phyloP scores from a whole-genome alignment of 2,329 filamentous ascomycete species.

The Colletotrichum ledebouriae region DNA sequence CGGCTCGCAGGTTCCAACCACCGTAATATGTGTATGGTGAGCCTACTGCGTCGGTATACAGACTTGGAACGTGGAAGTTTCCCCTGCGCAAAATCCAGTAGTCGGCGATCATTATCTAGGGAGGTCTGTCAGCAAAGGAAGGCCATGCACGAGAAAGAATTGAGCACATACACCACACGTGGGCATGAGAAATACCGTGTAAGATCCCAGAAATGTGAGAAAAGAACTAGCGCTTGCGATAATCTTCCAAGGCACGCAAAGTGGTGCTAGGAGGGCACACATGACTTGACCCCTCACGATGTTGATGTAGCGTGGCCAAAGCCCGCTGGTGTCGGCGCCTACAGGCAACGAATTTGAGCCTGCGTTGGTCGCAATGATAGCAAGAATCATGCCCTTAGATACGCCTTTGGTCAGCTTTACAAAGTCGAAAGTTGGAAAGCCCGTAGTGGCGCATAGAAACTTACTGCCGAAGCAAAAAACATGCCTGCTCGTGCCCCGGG shows the following conservation, averaged over 20 bases:
- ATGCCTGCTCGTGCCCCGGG: slow-evolving; percentile 54
- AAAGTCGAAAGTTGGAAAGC: rapidly evolving
- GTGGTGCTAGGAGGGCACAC: slow-evolving; percentile 49
- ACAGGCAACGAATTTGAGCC: slow-evolving; percentile 50
- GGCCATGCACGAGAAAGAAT: no score
- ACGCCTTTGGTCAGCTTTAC: background rate
- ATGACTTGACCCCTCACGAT: slow-evolving; percentile 51
- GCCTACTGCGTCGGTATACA: slow-evolving; percentile 45
- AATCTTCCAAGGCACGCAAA: slow-evolving; percentile 52
- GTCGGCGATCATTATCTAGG: slow-evolving; percentile 52
- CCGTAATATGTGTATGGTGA: slow-evolving; percentile 9
- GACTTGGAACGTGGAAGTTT: slow-evolving; percentile 51
- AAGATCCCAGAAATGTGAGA: slow-evolving; percentile 46
- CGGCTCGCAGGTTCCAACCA: slow-evolving; percentile 5
- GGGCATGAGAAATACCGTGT: slow-evolving; percentile 51
- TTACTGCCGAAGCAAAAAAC: slow-evolving; percentile 52
- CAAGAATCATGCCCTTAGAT: background rate
- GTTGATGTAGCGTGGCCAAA: slow-evolving; percentile 49
- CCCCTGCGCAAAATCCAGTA: slow-evolving; percentile 50
- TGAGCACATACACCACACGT: slow-evolving; percentile 46
- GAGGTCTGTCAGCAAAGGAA: slow-evolving; percentile 1
- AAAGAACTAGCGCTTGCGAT: slow-evolving; percentile 44
- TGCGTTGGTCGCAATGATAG: slow-evolving; percentile 44
- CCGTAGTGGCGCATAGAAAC: background rate
- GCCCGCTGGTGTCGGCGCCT: slow-evolving; percentile 49